Evolutionary conservation across 352 stramenopile species (phyloP), one percentile per base, ranked within the genome.

Genomic region (Globisporangium uncinulatum): DNA sequence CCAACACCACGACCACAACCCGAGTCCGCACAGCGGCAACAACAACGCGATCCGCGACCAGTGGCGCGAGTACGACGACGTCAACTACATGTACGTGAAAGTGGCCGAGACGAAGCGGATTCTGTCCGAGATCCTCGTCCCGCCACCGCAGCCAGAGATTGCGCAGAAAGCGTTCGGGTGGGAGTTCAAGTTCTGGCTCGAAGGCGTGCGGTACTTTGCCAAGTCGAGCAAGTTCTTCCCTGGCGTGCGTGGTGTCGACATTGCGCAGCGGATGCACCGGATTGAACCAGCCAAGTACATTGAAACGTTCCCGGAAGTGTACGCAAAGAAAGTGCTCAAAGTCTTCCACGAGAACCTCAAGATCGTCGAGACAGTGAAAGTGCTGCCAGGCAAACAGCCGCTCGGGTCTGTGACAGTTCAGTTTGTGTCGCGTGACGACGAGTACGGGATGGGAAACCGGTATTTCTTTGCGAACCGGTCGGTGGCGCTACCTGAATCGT

Each of bases 171-270:
- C 76, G 29, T 86, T 88, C 21, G 75, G 75, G 45, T 88, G 78
- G 78, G 66, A 77, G 32, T 85, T 88, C 51, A 67, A 81, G 45
- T 83, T 88, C 17, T 88, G 78, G 78, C 52, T 69, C 29, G 61
- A 81, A 51, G 71, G 70, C 15, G 47, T 69, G 45, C 70, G 65
- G 41, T 88, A 83, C 54, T 88, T 67, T n/a, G 78, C 70, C 15
- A 76, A 70, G 44, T 74, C 75, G 7, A 59, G 65, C 55, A 88
- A 88, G 64, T 88, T 88, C 56, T 88, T 85, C 61, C 71, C 66
- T 6, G 62, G 63, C 15, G 69, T 86, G 43, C 70, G 61, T n/a
- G 75, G 75, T 9, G 51, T 70, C 51, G 78, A 88, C 36, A 53
- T 88, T 31, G 73, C 71, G 9, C 69, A 82, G 59, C 77, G 77